Conservation (phyloP, 805 yeast species). For the Starmerella lactis-condensi region DNA sequence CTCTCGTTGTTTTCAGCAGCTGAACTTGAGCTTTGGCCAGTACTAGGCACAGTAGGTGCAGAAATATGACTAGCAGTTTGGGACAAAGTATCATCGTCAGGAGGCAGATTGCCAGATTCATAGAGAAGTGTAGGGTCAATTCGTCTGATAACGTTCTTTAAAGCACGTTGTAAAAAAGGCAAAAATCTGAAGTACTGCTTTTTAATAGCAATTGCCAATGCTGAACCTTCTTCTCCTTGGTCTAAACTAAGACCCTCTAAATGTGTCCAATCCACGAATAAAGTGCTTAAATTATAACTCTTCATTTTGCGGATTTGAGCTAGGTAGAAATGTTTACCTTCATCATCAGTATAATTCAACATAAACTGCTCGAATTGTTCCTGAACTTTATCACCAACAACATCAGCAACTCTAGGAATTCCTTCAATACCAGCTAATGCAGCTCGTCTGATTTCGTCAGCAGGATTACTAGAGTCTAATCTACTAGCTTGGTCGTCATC, state of each 20-base stretch:
- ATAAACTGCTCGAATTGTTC: conserved; percentile 77
- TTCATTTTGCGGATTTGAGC: conserved; percentile 71
- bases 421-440: conserved; percentile 12
- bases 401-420: conserved; percentile 74
- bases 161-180: conserved; percentile 63
- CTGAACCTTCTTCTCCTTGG: conserved; percentile 36
- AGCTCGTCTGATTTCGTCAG: conserved; percentile 14
- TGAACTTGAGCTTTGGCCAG: not conserved
- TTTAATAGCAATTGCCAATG: conserved; percentile 68
- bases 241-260: conserved; percentile 39
- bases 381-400: conserved; percentile 82
- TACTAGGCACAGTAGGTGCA: conserved; percentile 18
- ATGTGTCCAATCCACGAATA: conserved; percentile 75
- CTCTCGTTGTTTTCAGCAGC: conserved; percentile 35
- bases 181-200: conserved; percentile 86
- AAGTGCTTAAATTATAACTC: conserved; percentile 50
- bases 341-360: conserved; percentile 42
- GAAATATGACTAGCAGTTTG: conserved; percentile 21
- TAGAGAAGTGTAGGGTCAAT: conserved; percentile 53
- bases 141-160: conserved; percentile 51
- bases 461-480: no score
- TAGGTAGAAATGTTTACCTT: conserved; percentile 37
- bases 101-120: conserved; percentile 4
- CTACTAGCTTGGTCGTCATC: conserved; percentile 8
- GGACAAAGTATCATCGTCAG: not conserved